These are phyloP conservation scores for Jacaranda copaia DNA, from an alignment of 257 asterid genomes.

Conservation along the genomic window DNA sequence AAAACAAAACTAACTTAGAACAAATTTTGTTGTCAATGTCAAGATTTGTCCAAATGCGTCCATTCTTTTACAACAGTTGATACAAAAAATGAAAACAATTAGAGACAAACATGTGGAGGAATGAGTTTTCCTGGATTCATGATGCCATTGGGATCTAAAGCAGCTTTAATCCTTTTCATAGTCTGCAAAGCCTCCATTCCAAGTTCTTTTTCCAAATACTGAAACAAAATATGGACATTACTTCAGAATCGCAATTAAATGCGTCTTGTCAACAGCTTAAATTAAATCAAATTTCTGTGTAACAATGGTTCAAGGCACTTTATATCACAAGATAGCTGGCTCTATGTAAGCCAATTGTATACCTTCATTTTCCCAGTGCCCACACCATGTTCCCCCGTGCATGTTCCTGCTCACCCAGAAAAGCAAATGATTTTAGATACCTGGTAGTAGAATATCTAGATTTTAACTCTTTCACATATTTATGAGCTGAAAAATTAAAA, in stretches of 20 bases:
- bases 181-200: constrained; percentile 91
- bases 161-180: constrained; percentile 87
- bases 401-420: constrained; percentile 68
- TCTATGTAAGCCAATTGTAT: neutral
- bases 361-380: constrained; percentile 99
- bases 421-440: constrained; percentile 3
- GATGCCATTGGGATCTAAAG: constrained; percentile 83
- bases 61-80: neutral
- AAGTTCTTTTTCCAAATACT: constrained; percentile 93
- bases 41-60: neutral
- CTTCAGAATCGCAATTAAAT: neutral
- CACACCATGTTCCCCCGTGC: constrained; percentile 99
- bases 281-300: neutral
- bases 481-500: no score
- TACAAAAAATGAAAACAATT: neutral
- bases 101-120: constrained; percentile 86
- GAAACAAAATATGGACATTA: constrained; percentile 24
- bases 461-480: neutral
- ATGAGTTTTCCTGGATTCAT: constrained; percentile 99
- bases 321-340: no score
- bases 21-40: neutral
- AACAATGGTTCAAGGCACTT: no score
- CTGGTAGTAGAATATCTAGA: neutral
- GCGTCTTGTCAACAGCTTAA: neutral
- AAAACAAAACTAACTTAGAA: neutral